Conservation (phyloP, 2,329 filamentous ascomycete species). For the Thelonectria discophora region DNA sequence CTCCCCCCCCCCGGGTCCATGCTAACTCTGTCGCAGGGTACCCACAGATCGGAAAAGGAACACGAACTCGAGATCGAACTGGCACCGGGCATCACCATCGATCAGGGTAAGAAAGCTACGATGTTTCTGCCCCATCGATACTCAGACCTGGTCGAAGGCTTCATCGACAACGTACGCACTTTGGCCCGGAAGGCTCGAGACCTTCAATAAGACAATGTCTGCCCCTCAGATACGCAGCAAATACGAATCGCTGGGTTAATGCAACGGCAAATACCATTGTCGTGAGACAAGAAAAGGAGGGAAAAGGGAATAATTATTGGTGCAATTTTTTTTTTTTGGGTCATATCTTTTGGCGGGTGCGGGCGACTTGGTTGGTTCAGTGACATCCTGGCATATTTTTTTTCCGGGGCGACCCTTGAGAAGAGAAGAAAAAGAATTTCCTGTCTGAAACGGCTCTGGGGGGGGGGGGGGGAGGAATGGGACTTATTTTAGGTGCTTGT, state of each 20-base stretch:
- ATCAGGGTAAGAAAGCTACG: constrained; percentile 69
- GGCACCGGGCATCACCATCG: constrained; percentile 67
- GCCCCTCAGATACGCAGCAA: neutral
- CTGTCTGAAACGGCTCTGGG: neutral
- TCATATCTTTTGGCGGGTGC: neutral
- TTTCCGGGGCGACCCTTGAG: neutral
- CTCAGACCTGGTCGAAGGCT: constrained; percentile 73
- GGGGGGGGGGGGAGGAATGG: neutral
- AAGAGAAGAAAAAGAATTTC: neutral
- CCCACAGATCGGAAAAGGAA: constrained; percentile 64
- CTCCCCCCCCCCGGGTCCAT: neutral
- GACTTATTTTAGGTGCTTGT: neutral
- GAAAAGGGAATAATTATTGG: constrained; percentile 6
- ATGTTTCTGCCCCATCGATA: constrained; percentile 66
- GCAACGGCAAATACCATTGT: constrained; percentile 1
- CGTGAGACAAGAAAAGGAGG: neutral
- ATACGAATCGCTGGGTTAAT: constrained; percentile 1
- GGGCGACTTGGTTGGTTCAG: neutral
- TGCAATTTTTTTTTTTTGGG: neutral
- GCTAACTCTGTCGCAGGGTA: constrained; percentile 45
- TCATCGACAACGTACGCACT: constrained; percentile 77
- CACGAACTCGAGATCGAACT: constrained; percentile 87
- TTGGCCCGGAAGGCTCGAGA: constrained; percentile 59
- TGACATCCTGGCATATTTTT: neutral
- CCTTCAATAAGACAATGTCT: constrained; percentile 29